Percentiles rank a stretch among this genome's conserved stretches.
phyloP scores from a whole-genome alignment of 805 yeast species.

The Wickerhamomyces chaumierensis region DNA sequence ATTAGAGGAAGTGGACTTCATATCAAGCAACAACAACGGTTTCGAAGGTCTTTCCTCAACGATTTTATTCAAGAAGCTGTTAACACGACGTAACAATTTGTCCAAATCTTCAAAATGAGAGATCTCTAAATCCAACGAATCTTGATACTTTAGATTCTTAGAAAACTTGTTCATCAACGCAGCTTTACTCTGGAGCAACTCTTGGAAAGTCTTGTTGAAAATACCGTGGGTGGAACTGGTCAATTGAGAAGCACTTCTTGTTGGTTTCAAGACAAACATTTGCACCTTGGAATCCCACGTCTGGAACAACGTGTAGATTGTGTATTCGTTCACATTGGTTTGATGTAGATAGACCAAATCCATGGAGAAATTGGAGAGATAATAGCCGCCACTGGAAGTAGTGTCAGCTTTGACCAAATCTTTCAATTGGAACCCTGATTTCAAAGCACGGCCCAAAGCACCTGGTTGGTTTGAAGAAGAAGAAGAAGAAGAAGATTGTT shows the following conservation, averaged over 20 bases:
- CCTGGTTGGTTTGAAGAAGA: constrained; percentile 39
- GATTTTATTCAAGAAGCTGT: constrained; percentile 39
- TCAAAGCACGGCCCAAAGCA: constrained; percentile 74
- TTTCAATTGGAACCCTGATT: constrained; percentile 66
- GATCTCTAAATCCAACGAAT: constrained; percentile 41
- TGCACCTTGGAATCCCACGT: constrained; percentile 44
- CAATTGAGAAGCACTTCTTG: constrained; percentile 52
- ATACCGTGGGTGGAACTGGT: constrained; percentile 26
- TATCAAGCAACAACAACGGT: constrained; percentile 42
- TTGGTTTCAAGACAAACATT: constrained; percentile 58
- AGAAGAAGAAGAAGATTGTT: constrained; percentile 33
- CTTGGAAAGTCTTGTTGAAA: constrained; percentile 43
- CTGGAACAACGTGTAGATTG: constrained; percentile 56
- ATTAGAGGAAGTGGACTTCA: constrained; percentile 49
- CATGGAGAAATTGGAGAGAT: constrained; percentile 44
- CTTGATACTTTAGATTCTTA: constrained; percentile 41
- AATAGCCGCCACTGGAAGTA: constrained; percentile 25
- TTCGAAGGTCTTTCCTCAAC: constrained; percentile 60
- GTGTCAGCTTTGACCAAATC: constrained; percentile 37
- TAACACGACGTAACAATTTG: constrained; percentile 47
- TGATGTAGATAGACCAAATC: constrained; percentile 59
- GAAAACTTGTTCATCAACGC: constrained; percentile 30
- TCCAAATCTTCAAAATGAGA: constrained; percentile 41
- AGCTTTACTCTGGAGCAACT: constrained; percentile 35
- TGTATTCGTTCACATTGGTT: constrained; percentile 61